These are phyloP conservation scores for Oryza glumipatula DNA, from an alignment of 176 grass and related monocot species.

Conservation along the genomic window DNA sequence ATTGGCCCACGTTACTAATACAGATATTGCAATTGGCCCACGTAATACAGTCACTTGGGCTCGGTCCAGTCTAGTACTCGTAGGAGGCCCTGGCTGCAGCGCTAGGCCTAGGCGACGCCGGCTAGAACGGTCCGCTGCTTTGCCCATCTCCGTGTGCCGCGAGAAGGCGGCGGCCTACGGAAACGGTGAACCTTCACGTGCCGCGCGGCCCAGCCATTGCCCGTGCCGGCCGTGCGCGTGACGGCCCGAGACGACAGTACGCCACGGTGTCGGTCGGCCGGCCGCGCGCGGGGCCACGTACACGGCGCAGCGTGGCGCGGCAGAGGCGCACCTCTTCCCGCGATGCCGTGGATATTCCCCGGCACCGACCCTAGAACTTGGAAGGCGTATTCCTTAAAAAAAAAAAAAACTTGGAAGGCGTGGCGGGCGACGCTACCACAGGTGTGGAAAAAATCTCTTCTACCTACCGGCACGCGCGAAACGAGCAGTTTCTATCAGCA, in stretches of 20 bases:
- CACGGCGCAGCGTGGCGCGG: background rate
- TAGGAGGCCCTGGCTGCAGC: background rate
- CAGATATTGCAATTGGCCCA: background rate
- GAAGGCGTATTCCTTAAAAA: background rate
- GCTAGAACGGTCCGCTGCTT: background rate
- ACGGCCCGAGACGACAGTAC: too few species aligned
- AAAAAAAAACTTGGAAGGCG: background rate
- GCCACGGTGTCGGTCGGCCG: background rate
- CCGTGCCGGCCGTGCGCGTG: too few species aligned
- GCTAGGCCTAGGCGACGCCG: background rate
- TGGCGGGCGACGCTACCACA: background rate
- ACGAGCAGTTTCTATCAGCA: background rate
- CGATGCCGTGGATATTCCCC: slow-evolving; percentile 43
- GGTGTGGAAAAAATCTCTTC: background rate
- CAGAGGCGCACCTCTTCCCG: background rate
- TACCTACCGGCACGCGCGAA: background rate
- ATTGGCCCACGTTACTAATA: background rate
- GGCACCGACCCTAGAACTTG: background rate
- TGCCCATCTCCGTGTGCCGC: background rate
- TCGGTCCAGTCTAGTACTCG: background rate
- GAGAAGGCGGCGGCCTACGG: background rate
- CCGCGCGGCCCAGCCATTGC: background rate
- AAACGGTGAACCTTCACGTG: background rate
- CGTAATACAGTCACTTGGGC: background rate
- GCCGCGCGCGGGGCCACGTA: background rate